Evolutionary conservation across 2,329 filamentous ascomycete species (phyloP).

Genomic region (Aspergillus calidoustus): DNA sequence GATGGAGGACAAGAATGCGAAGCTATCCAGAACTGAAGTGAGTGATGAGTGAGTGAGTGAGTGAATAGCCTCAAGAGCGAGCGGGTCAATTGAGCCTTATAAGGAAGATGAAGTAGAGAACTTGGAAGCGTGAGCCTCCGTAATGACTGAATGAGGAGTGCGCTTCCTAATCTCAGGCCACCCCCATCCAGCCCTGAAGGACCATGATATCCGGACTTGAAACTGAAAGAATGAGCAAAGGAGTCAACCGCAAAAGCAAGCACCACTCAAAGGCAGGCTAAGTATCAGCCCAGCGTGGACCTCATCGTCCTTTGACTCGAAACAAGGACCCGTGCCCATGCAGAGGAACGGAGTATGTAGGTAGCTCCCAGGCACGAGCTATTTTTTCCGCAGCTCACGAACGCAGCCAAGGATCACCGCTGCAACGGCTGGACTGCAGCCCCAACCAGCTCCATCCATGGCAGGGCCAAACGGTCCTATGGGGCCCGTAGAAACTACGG

Average conservation of each 20-base stretch:
- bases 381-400: neutral
- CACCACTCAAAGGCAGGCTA: neutral
- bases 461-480: neutral
- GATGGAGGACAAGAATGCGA: neutral
- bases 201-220: neutral
- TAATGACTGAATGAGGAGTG: neutral
- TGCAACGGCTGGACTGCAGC: constrained; percentile 1
- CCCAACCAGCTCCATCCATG: neutral
- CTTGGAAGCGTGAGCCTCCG: neutral
- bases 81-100: neutral
- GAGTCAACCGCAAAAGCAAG: neutral
- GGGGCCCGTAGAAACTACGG: neutral
- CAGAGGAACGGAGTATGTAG: neutral
- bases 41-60: neutral
- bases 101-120: neutral
- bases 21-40: neutral
- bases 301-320: neutral
- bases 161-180: constrained; percentile 2
- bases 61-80: neutral
- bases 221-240: neutral
- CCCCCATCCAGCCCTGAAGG: constrained; percentile 5
- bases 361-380: neutral
- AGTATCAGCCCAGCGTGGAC: neutral
- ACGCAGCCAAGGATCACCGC: constrained; percentile 4
- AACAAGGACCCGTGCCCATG: neutral